Conservation (phyloP, 129 eudicot genomes). For the Ambrosia artemisiifolia region DNA sequence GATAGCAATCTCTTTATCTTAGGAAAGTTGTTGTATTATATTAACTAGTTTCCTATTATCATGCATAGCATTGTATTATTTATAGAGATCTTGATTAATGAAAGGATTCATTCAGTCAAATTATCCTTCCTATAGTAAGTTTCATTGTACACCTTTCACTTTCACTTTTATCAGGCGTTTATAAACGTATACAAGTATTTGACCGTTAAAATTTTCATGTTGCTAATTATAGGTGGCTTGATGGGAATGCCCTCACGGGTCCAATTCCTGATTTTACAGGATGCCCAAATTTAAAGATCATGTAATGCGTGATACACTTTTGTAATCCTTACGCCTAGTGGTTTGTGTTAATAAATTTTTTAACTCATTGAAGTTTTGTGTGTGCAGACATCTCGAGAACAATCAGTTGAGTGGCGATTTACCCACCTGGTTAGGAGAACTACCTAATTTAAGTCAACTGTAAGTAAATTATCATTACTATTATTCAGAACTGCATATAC, state of each 20-base stretch:
- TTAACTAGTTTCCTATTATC: no score
- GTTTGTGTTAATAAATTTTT: background rate
- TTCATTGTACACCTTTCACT: conserved; percentile 9
- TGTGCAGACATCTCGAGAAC: conserved; percentile 80
- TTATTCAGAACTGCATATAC: no score
- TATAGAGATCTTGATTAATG: no score
- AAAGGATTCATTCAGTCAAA: no score
- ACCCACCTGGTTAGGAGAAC: conserved; percentile 59
- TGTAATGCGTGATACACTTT: conserved; percentile 39
- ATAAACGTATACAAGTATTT: conserved; percentile 1
- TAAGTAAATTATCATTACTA: conserved; percentile 41
- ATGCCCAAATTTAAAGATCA: conserved; percentile 67
- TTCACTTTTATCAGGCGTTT: background rate
- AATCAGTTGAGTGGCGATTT: conserved; percentile 77
- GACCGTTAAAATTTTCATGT: background rate
- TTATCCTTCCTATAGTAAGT: no score
- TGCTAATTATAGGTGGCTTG: conserved; percentile 68
- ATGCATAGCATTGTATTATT: no score
- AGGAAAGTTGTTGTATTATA: no score
- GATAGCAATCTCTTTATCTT: no score
- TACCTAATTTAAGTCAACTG: conserved; percentile 79
- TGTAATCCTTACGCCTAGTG: background rate
- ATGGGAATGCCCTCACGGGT: conserved; percentile 82
- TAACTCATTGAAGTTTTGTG: conserved; percentile 10
- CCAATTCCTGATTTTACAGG: conserved; percentile 83